Conservation (phyloP, 2,329 filamentous ascomycete genomes). For the Calonectria pseudoturangicola region DNA sequence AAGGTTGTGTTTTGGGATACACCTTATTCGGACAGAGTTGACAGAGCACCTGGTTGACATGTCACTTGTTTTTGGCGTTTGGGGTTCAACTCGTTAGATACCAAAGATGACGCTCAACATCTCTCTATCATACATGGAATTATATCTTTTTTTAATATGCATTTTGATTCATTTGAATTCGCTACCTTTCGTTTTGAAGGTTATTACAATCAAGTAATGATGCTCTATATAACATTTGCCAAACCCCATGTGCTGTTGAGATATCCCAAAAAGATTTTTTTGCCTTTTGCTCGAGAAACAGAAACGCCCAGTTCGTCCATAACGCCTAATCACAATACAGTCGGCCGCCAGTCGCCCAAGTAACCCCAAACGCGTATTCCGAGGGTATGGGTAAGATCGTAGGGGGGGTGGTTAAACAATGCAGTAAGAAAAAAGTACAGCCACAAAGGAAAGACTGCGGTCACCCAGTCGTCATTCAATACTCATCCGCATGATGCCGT, state of each 20-base stretch:
- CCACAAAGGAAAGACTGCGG: neutral
- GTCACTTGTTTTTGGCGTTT: constrained; percentile 49
- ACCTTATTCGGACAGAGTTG: constrained; percentile 32
- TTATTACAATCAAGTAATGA: constrained; percentile 45
- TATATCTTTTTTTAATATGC: constrained; percentile 15
- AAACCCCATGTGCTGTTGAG: constrained; percentile 23
- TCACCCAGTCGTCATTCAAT: constrained; percentile 80
- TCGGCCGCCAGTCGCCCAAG: constrained; percentile 13
- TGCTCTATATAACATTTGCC: constrained; percentile 25
- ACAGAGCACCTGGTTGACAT: constrained; percentile 26
- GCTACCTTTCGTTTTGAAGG: constrained; percentile 32
- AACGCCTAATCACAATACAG: constrained; percentile 43
- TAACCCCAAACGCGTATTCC: constrained; percentile 2
- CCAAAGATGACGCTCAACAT: constrained; percentile 45
- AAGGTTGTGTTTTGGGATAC: constrained; percentile 43
- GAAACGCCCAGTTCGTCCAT: constrained; percentile 34
- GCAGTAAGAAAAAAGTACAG: neutral
- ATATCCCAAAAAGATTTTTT: neutral
- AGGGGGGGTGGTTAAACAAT: no score
- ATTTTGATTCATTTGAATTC: constrained; percentile 32
- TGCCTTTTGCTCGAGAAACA: neutral
- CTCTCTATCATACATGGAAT: constrained; percentile 41
- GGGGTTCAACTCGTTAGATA: constrained; percentile 49
- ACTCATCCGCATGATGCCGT: constrained; percentile 97
- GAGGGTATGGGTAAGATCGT: neutral